Evolutionary conservation across 371 early-diverging fungal genomes (phyloP).

Genomic region (Mortierella polycephala): DNA sequence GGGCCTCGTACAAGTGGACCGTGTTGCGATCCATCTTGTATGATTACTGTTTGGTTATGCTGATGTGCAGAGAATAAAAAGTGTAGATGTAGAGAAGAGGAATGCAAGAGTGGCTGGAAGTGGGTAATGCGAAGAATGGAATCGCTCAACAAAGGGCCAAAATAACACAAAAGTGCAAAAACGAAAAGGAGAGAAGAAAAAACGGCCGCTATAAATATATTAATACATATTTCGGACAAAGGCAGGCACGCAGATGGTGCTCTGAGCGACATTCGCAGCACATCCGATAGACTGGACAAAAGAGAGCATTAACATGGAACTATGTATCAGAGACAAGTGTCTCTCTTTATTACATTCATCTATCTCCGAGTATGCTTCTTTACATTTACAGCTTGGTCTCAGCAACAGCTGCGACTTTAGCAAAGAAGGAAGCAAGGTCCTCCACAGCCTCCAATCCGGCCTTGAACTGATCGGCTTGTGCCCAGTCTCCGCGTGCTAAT

Average conservation of each 20-base stretch:
- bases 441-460: slow-evolving; percentile 42
- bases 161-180: too few relatives aligned
- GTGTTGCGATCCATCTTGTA: slow-evolving; percentile 61
- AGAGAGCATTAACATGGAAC: too few relatives aligned
- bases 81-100: not conserved
- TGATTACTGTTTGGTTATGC: not conserved
- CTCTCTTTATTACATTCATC: too few relatives aligned
- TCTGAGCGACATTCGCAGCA: too few relatives aligned
- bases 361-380: too few relatives aligned
- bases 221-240: too few relatives aligned
- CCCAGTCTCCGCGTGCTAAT: slow-evolving; percentile 51
- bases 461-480: slow-evolving; percentile 27
- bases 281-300: too few relatives aligned
- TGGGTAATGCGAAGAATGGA: not conserved
- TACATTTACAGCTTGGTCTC: slow-evolving; percentile 35
- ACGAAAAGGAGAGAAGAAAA: too few relatives aligned
- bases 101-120: not conserved
- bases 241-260: too few relatives aligned
- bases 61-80: not conserved
- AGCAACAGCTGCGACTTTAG: slow-evolving; percentile 24
- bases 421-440: slow-evolving; percentile 35
- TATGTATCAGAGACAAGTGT: too few relatives aligned
- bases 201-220: too few relatives aligned
- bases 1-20: slow-evolving; percentile 65
- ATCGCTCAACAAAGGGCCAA: not conserved